A percentile compares a stretch with the other conserved stretches of the same genome.
Evolutionary conservation across 1,284 basidiomycete genomes (phyloP).

Genomic region (Gymnopus androsaceus): DNA sequence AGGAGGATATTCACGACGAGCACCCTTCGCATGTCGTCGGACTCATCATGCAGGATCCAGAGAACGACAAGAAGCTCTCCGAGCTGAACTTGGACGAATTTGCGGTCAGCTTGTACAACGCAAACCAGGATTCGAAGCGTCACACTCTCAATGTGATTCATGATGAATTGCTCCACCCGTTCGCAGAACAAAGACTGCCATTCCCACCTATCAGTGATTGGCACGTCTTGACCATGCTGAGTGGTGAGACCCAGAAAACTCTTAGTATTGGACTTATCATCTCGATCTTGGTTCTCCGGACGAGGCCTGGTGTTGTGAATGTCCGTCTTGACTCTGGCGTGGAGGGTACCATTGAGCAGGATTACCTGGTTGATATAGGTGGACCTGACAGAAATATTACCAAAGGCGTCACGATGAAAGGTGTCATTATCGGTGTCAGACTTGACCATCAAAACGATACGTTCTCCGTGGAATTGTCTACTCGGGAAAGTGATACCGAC

Average conservation of each 20-base stretch:
- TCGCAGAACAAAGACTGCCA: slow-evolving; percentile 72
- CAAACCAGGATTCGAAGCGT: slow-evolving; percentile 84
- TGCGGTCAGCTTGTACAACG: slow-evolving; percentile 86
- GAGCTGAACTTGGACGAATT: slow-evolving; percentile 97
- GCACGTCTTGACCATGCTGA: slow-evolving; percentile 94
- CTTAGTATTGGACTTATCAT: slow-evolving; percentile 83
- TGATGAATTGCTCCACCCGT: slow-evolving; percentile 86
- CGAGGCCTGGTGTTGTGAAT: slow-evolving; percentile 52
- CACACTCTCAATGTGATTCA: slow-evolving; percentile 88
- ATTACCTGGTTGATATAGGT: slow-evolving; percentile 65
- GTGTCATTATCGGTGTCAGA: slow-evolving; percentile 77
- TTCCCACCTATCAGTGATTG: slow-evolving; percentile 73
- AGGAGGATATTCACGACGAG: slow-evolving; percentile 90
- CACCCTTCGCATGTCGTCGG: slow-evolving; percentile 87
- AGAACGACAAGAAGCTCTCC: slow-evolving; percentile 81
- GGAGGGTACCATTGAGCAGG: slow-evolving; percentile 77
- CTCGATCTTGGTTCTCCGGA: slow-evolving; percentile 74
- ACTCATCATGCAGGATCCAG: slow-evolving; percentile 82
- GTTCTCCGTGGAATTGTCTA: slow-evolving; percentile 79
- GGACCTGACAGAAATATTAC: slow-evolving; percentile 46
- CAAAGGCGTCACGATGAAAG: slow-evolving; percentile 80
- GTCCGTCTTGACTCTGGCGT: slow-evolving; percentile 91
- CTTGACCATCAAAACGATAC: slow-evolving; percentile 63
- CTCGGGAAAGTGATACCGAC: slow-evolving; percentile 70
- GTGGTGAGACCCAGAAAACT: slow-evolving; percentile 86